Base-by-base conservation (phyloP, 2,329 filamentous ascomycete species). In the Fusarium papillatum region DNA sequence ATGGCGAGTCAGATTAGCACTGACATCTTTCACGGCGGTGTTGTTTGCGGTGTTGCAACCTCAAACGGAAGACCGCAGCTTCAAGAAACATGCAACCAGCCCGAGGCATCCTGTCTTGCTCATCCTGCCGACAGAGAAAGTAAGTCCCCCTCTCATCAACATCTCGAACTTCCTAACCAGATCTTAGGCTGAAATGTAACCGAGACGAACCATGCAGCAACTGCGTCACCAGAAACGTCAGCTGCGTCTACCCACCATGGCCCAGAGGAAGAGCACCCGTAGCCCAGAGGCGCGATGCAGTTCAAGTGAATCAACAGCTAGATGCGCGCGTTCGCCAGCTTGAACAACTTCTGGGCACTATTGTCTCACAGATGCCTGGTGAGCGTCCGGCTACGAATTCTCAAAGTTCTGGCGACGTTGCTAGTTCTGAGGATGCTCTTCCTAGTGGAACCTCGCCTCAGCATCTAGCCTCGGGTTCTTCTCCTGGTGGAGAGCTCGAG, bases 161-260 rank as follows among this genome's bases (percentile, higher is more conserved):
- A 19, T 14, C 34, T 60, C 2, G 22, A n/a, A 4, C 24, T 19
- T 39, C 3, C 57, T 60, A 4, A 60, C 36, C 22, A 60, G 22
- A 39, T 5, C 11, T 13, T 36, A 43, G 71, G 8, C 24, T 78
- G 2, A 78, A 76, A 69, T 78, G 76, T 48, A 69, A 78, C 38
- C 76, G 76, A 4, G 70, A 75, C 36, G 76, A 78, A 29, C 76
- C 73, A 2, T 78, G 73, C 11, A 75, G 73, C 34, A 78, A 78
- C 36, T 76, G 76, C 2, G 53, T 78, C 3, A 39, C 76, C 2
- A 72, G 76, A 26, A 73, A 69, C n/a, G 66, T 76, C 34, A 61
- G 70, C 2, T 78, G 76, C 1, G 66, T 64, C 10, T 78, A 78
- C 24, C 53, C 71, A 0, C 64, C 73, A 0, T 74, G 66, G 57